Percentiles rank a stretch among this genome's conserved stretches.
These are phyloP conservation scores for Echinosophora koreensis DNA, from an alignment of 306 rosid species.

Conservation along the genomic window DNA sequence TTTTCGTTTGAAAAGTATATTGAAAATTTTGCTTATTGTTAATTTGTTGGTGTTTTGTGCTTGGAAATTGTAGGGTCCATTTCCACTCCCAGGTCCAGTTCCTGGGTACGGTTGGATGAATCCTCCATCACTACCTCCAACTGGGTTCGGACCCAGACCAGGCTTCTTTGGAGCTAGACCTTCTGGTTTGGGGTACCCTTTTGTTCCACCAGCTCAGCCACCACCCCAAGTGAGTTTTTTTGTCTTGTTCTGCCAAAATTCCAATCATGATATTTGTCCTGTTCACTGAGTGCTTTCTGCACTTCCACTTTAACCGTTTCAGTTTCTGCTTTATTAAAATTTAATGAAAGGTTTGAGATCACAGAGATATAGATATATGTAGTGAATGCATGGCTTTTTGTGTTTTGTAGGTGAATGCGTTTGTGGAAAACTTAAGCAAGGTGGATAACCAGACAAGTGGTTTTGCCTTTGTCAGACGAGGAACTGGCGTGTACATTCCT, in stretches of 20 bases:
- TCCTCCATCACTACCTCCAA: too few species aligned
- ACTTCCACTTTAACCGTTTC: not conserved
- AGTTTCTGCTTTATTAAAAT: not conserved
- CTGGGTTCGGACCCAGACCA: too few species aligned
- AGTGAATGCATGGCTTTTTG: not conserved
- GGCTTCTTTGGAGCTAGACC: not conserved
- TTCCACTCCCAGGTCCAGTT: not conserved
- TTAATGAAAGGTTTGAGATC: not conserved
- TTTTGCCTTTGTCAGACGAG: not conserved
- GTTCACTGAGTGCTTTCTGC: not conserved
- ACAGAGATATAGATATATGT: not conserved
- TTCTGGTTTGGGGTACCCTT: not conserved
- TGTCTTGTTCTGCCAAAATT: not conserved
- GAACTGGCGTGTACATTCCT: conserved; percentile 49
- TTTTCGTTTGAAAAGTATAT: too few species aligned
- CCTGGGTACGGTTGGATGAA: not conserved
- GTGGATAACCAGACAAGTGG: not conserved
- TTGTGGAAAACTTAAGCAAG: not conserved
- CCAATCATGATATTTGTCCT: not conserved
- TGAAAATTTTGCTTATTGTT: too few species aligned
- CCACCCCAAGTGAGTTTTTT: conserved; percentile 22
- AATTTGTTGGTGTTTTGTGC: too few species aligned
- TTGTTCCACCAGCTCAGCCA: not conserved
- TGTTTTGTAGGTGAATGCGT: not conserved
- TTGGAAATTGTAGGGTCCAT: not conserved